Conservation (phyloP, 164 flowering plant genomes). For the Warburgia ugandensis region DNA sequence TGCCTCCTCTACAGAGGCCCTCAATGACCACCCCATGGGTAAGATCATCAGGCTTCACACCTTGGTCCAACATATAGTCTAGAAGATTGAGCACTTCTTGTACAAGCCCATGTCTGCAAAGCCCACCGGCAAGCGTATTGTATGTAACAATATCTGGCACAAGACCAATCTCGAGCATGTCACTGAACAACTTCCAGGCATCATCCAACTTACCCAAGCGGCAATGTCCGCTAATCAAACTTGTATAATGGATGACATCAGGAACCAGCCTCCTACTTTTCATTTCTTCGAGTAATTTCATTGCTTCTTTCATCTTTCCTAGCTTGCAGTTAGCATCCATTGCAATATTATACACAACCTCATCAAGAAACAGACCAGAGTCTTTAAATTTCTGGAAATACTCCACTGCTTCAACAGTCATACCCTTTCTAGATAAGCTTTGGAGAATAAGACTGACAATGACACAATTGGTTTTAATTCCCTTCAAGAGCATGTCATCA, state of each 20-base stretch:
- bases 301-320: slow-evolving; percentile 54
- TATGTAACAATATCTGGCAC: slow-evolving; percentile 53
- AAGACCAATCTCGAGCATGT: slow-evolving; percentile 44
- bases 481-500: slow-evolving; percentile 40
- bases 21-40: slow-evolving; percentile 51
- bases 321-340: slow-evolving; percentile 54
- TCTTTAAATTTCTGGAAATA: slow-evolving; percentile 31
- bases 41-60: slow-evolving; percentile 32
- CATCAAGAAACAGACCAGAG: slow-evolving; percentile 48
- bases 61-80: slow-evolving; percentile 37
- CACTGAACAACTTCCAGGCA: slow-evolving; percentile 34
- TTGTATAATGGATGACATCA: slow-evolving; percentile 61
- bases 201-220: slow-evolving; percentile 34
- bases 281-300: slow-evolving; percentile 51
- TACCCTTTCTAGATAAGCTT: slow-evolving; percentile 38
- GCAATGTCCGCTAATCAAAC: slow-evolving; percentile 57
- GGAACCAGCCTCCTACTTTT: slow-evolving; percentile 30
- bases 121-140: slow-evolving; percentile 53
- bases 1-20: slow-evolving; percentile 58
- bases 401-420: slow-evolving; percentile 30
- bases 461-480: slow-evolving; percentile 52
- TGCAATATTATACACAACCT: slow-evolving; percentile 42
- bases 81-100: slow-evolving; percentile 32
- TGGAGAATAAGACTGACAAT: slow-evolving; percentile 48
- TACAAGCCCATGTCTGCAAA: slow-evolving; percentile 42